A percentile compares a stretch with the other conserved stretches of the same genome.
Conservation (phyloP, 768 basidiomycete species). For the Pleurotus pulmonarius region DNA sequence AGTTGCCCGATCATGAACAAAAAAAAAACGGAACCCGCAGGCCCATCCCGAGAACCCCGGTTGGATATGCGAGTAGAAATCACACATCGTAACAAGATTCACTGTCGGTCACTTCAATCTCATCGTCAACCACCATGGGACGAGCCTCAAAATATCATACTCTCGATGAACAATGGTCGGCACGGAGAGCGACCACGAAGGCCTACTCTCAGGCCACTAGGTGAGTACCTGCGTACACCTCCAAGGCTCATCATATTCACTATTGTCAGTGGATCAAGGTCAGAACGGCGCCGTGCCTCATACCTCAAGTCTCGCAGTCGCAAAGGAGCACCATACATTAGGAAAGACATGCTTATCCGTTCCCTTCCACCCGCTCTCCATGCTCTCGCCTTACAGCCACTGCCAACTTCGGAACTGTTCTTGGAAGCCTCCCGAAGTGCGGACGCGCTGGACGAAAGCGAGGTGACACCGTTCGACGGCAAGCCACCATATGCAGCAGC, state of each 20-base stretch:
- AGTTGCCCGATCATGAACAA: no score
- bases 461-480: background rate
- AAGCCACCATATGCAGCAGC: background rate
- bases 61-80: no score
- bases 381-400: background rate
- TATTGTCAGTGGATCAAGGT: background rate
- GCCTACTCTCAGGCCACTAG: background rate
- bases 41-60: no score
- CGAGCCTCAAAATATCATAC: background rate
- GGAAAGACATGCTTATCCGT: background rate
- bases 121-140: background rate
- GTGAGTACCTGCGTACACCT: background rate
- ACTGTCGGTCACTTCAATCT: background rate
- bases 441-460: slow-evolving; percentile 3
- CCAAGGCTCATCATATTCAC: background rate
- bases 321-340: background rate
- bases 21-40: no score
- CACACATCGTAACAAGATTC: no score
- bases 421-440: slow-evolving; percentile 2
- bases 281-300: background rate
- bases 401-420: slow-evolving; percentile 2
- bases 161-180: background rate
- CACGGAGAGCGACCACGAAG: background rate
- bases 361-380: background rate
- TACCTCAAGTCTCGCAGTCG: background rate